Evolutionary conservation across 2,329 filamentous ascomycete species (phyloP), one percentile per base, ranked within the genome.

Genomic region (Chrysosporium queenslandicum): DNA sequence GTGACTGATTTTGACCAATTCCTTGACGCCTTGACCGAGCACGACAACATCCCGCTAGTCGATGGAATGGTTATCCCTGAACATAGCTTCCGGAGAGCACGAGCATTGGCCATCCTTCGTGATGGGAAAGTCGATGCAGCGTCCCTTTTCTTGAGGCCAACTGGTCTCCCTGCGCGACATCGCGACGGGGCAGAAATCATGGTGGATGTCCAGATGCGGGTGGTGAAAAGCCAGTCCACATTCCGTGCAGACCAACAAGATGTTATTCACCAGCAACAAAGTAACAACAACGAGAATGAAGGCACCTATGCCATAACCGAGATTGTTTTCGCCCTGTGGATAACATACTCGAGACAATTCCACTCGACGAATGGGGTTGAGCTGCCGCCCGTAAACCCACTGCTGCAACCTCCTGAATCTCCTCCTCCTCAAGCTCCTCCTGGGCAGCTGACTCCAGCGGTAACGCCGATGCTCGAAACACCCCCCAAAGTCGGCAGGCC

Each of bases 51-150:
- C 47, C 77, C 83, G 48, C 74, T 97, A 23, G 78, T 86, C 9
- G 92, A 98, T 66, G 92, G 92, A n/a, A 90, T 96, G 62, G 90
- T 98, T 14, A 85, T 98, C 52, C 90, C 92, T 1, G 92, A 98
- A 67, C 90, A 96, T 65, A 94, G 87, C 63, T 97, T 98, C 71
- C 82, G 92, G 53, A 83, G 90, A 59, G 92, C 92, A 5, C 81
- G 88, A 53, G 88, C 89, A 3, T 79, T 95, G 50, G 77, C 95
- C 21, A 86, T 87, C 1, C 76, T 97, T 53, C 83, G 86, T 52
- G 87, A 96, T 65, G 88, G 87, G 25, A 86, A 83, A 42, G 80
- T 83, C 41, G 87, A 95, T 68, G 85, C 84, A 6, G 79, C 85
- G 0, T 80, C 83, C 1, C 82, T 86, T 39, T 95, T 97, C 65